Conservation (phyloP, 192 early-diverging fungal genomes). For the Linnemannia schmuckeri region DNA sequence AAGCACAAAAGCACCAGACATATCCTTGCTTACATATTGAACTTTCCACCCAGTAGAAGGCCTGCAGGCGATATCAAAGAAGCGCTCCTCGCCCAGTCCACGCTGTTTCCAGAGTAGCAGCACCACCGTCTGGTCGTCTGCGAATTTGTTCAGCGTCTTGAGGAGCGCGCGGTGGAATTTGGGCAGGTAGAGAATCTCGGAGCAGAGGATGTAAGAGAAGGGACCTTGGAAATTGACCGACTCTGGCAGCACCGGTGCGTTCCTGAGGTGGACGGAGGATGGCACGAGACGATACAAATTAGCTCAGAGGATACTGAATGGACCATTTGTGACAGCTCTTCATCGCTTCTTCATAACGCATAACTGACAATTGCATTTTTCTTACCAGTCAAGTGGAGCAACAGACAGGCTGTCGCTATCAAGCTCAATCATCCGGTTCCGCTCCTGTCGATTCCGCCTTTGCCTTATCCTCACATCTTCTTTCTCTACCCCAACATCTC, state of each 20-base stretch:
- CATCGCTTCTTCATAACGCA: background rate
- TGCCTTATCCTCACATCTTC: background rate
- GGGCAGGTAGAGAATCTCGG: conserved; percentile 52
- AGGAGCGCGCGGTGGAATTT: conserved; percentile 38
- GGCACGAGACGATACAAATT: background rate
- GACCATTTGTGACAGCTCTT: too few relatives aligned
- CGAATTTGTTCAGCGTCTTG: conserved; percentile 39
- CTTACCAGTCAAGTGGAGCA: conserved; percentile 49
- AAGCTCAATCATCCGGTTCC: conserved; percentile 9
- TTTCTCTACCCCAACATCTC: background rate
- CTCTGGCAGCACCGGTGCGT: conserved; percentile 25
- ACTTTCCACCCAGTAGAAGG: conserved; percentile 33
- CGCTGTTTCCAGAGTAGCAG: conserved; percentile 49
- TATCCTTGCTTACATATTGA: conserved; percentile 19
- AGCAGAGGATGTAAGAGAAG: conserved; percentile 47
- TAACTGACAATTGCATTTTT: background rate
- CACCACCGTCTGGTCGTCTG: conserved; percentile 33
- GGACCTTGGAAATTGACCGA: conserved; percentile 26
- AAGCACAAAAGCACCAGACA: background rate
- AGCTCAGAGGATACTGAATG: background rate
- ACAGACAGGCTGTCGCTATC: conserved; percentile 23
- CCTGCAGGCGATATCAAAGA: conserved; percentile 35
- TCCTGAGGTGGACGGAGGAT: conserved; percentile 8
- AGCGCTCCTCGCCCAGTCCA: conserved; percentile 48
- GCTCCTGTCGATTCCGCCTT: conserved; percentile 7